A percentile compares a stretch with the other conserved stretches of the same genome.
Conservation (phyloP, 192 early-diverging fungal genomes). For the Coemansia sp. region DNA sequence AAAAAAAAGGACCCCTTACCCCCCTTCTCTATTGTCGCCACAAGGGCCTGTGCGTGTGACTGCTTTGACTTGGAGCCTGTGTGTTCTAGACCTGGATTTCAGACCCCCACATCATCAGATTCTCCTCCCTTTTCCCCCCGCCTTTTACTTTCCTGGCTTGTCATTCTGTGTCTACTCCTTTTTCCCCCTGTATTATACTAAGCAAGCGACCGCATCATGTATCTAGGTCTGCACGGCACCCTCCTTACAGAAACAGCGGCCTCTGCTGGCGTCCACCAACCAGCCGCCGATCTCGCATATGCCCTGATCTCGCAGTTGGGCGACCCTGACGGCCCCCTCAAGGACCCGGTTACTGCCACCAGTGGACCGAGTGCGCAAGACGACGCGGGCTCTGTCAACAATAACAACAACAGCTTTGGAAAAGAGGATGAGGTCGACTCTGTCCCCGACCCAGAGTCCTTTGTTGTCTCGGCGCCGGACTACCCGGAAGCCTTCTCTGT, state of each 20-base stretch:
- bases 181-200: conserved; percentile 7
- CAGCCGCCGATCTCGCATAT: conserved; percentile 38
- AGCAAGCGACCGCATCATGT: conserved; percentile 24
- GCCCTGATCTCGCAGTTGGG: conserved; percentile 44
- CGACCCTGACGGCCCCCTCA: conserved; percentile 10
- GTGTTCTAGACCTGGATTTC: background rate
- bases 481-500: conserved; percentile 48
- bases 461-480: conserved; percentile 49
- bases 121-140: background rate
- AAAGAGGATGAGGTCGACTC: conserved; percentile 38
- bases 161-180: background rate
- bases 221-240: conserved; percentile 51
- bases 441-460: conserved; percentile 52
- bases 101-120: background rate
- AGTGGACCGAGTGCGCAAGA: background rate
- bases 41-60: background rate
- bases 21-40: background rate
- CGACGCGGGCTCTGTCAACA: background rate
- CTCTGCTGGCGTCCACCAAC: conserved; percentile 29
- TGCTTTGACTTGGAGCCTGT: background rate
- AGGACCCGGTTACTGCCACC: background rate
- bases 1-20: background rate
- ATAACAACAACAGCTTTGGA: conserved; percentile 33
- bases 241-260: conserved; percentile 36
- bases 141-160: conserved; percentile 1